These are phyloP conservation scores for Penicillium hesseltinei DNA, from an alignment of 2,329 filamentous ascomycete genomes.

Conservation along the genomic window DNA sequence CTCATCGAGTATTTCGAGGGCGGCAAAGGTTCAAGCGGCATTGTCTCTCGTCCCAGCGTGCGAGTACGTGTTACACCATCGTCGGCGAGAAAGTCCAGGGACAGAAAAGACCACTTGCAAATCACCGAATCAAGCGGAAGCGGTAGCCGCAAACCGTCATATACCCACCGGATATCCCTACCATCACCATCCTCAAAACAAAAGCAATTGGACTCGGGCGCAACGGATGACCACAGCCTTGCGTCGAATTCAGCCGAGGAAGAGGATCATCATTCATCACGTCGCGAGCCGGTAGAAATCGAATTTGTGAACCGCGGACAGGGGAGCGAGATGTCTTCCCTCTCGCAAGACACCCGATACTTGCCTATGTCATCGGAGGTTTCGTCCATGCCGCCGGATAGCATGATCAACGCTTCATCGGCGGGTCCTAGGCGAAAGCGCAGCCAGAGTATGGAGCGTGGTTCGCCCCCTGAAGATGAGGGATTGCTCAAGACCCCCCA, in stretches of 20 bases:
- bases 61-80: constrained; percentile 77
- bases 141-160: constrained; percentile 65
- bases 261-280: constrained; percentile 72
- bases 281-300: constrained; percentile 74
- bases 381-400: constrained; percentile 75
- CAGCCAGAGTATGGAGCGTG: constrained; percentile 52
- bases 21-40: constrained; percentile 56
- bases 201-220: constrained; percentile 35
- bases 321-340: constrained; percentile 64
- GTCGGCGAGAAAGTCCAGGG: constrained; percentile 54
- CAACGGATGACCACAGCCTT: constrained; percentile 61
- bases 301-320: constrained; percentile 71
- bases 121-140: constrained; percentile 74
- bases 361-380: constrained; percentile 75
- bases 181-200: constrained; percentile 41
- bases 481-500: constrained; percentile 59
- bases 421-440: constrained; percentile 47
- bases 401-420: constrained; percentile 60
- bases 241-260: constrained; percentile 74
- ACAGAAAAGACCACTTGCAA: constrained; percentile 74
- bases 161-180: constrained; percentile 66
- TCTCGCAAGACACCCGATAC: constrained; percentile 62
- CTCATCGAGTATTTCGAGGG: constrained; percentile 95
- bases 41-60: constrained; percentile 76
- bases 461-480: constrained; percentile 32